Percentiles rank a stretch among this genome's conserved stretches.
Conservation (phyloP, 1,284 basidiomycete species). For the Cryptococcus sp. region DNA sequence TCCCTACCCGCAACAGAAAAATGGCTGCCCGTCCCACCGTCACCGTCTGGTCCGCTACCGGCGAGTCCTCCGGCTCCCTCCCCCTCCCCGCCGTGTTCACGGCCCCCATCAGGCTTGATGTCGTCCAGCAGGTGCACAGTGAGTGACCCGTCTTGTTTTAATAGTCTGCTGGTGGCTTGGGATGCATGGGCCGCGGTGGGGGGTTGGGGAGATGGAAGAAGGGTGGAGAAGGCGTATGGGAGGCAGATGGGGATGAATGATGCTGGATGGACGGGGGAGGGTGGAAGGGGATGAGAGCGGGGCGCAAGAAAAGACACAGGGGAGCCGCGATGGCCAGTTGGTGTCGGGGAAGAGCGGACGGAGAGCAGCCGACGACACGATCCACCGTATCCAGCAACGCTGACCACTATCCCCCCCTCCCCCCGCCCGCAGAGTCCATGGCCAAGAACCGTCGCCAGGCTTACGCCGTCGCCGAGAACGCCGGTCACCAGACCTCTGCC, state of each 20-base stretch:
- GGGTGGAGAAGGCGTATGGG: not conserved
- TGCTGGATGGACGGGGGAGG: too few species aligned
- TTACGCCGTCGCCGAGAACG: conserved; percentile 95
- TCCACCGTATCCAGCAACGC: not conserved
- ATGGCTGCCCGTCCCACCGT: conserved; percentile 92
- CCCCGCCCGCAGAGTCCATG: conserved; percentile 70
- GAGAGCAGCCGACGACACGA: not conserved
- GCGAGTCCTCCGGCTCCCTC: conserved; percentile 83
- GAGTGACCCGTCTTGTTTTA: conserved; percentile 51
- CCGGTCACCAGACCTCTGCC: conserved; percentile 97
- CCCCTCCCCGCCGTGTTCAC: conserved; percentile 95
- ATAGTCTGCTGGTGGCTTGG: too few species aligned
- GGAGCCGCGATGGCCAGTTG: not conserved
- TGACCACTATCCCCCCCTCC: conserved; percentile 7
- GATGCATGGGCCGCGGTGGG: not conserved
- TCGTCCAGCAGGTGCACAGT: conserved; percentile 98
- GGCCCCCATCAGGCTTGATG: conserved; percentile 97
- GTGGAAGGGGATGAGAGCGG: not conserved
- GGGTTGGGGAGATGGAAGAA: not conserved
- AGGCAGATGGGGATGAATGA: not conserved
- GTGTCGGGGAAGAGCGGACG: not conserved
- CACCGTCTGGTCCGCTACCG: conserved; percentile 69
- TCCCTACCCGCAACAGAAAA: conserved; percentile 24
- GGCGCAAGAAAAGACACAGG: not conserved
- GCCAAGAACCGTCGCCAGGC: conserved; percentile 99